A percentile compares a stretch with the other conserved stretches of the same genome.
These are phyloP conservation scores for Isabelozyma rhagii DNA, from an alignment of 805 yeast species.

Conservation along the genomic window DNA sequence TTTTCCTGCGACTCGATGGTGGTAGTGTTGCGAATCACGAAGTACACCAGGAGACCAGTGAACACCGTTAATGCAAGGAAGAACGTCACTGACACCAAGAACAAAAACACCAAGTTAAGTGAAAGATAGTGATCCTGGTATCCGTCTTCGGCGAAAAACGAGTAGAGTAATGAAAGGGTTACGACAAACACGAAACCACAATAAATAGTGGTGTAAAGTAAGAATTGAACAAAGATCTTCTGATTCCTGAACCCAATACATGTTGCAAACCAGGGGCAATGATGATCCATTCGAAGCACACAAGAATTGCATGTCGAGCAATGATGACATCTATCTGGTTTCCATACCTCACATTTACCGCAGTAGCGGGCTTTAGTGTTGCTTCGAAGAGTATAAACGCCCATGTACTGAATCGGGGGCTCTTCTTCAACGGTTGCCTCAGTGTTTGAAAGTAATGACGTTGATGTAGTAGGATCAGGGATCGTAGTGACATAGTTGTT, in stretches of 20 bases:
- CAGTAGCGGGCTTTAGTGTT: conserved; percentile 59
- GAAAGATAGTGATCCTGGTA: conserved; percentile 46
- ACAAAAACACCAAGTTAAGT: conserved; percentile 58
- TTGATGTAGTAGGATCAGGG: conserved; percentile 1
- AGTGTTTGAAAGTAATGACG: conserved; percentile 4
- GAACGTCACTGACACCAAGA: conserved; percentile 58
- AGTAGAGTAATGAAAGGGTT: conserved; percentile 42
- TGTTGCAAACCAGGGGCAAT: conserved; percentile 87
- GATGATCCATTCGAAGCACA: conserved; percentile 55
- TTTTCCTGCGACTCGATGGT: conserved; percentile 75
- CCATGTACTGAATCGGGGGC: conserved; percentile 33
- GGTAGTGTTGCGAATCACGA: conserved; percentile 63
- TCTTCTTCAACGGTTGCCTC: conserved; percentile 4
- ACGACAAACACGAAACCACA: conserved; percentile 38
- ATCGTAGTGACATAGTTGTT: conserved; percentile 9
- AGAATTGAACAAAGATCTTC: conserved; percentile 73
- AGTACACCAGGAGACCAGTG: conserved; percentile 53
- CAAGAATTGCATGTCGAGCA: conserved; percentile 50
- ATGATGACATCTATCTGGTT: conserved; percentile 60
- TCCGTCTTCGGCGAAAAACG: conserved; percentile 43
- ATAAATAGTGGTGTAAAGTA: conserved; percentile 52
- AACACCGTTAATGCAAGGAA: conserved; percentile 44
- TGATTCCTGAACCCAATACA: conserved; percentile 85
- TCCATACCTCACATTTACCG: conserved; percentile 52
- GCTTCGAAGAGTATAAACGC: conserved; percentile 39